Base-by-base conservation (phyloP, 768 basidiomycete genomes). In the Kwoniella sp. region DNA sequence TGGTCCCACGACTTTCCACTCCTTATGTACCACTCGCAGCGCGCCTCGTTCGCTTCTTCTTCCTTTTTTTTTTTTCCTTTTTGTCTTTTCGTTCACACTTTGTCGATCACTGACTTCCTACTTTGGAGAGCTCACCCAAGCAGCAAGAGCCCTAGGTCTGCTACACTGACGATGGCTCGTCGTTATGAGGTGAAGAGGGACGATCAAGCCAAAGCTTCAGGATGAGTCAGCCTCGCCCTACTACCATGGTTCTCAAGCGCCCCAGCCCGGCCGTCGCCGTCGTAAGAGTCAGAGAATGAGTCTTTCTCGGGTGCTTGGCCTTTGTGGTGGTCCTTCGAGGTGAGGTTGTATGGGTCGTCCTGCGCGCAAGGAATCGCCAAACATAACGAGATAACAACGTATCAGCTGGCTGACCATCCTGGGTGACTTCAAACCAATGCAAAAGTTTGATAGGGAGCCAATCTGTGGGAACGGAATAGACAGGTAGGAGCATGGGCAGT, bases 181-280 rank as follows among this genome's bases (percentile, higher is more conserved):
- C n/a, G n/a, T n/a, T n/a, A n/a, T n/a, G n/a, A n/a, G n/a, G n/a
- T n/a, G n/a, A n/a, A n/a, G n/a, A n/a, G n/a, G n/a, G n/a, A n/a
- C n/a, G n/a, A 37, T 41, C 41, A 50, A 58, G 57, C 57, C 45
- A 58, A 29, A 25, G 22, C 38, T n/a, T 58, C 57, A 28, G 57
- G 57, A 11, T 29, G 48, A 29, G 57, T 58, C 57, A 58, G 30
- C 31, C 57, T 47, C 5, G 57, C 57, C 30, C 57, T 38, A 58
- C 57, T 58, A 13, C 57, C 57, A 45, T n/a, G n/a, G 41, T 58
- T 58, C 28, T 58, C 57, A 30, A 47, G 37, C n/a, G 20, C 38
- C 23, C 47, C 57, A 11, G 45, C 23, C 20, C 48, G 41, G 11
- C 25, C 26, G 2, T 29, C 34, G 34, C 45, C 56, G 8, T 58